phyloP scores from a whole-genome alignment of 345 rosid species.

The Draba incana region DNA sequence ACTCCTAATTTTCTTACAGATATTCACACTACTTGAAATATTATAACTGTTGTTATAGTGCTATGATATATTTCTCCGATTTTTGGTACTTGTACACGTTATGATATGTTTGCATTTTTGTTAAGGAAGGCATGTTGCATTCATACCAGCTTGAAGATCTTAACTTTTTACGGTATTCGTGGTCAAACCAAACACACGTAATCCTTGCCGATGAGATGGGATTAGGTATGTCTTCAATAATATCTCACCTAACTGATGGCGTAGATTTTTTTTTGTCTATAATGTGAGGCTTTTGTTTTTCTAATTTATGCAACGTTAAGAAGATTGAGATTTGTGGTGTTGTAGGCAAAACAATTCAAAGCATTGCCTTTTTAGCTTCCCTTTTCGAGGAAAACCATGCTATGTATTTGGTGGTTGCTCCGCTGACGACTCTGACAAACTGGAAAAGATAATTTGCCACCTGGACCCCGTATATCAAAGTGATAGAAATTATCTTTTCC shows the following conservation, averaged over 20 bases:
- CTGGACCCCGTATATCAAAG: conserved; percentile 97
- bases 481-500: conserved; percentile 45
- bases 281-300: not conserved
- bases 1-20: conserved; percentile 89
- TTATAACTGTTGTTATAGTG: conserved; percentile 19
- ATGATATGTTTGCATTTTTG: conserved; percentile 28
- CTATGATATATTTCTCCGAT: not conserved
- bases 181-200: conserved; percentile 84
- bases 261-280: too few relatives aligned
- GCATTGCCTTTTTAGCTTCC: conserved; percentile 90
- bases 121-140: conserved; percentile 70
- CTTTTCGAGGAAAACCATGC: conserved; percentile 57
- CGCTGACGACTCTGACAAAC: conserved; percentile 87
- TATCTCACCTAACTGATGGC: not conserved
- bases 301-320: conserved; percentile 3
- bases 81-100: conserved; percentile 33
- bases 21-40: conserved; percentile 33
- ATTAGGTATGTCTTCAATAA: conserved; percentile 57
- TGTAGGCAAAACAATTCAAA: conserved; percentile 90
- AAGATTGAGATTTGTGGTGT: conserved; percentile 30
- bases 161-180: conserved; percentile 79
- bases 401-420: conserved; percentile 87
- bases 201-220: conserved; percentile 98
- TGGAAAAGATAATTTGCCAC: conserved; percentile 94
- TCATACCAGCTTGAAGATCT: conserved; percentile 45